Evolutionary conservation across 225 moss, liverwort and hornwort genomes (phyloP).

Genomic region (Antitrichia curtipendula): DNA sequence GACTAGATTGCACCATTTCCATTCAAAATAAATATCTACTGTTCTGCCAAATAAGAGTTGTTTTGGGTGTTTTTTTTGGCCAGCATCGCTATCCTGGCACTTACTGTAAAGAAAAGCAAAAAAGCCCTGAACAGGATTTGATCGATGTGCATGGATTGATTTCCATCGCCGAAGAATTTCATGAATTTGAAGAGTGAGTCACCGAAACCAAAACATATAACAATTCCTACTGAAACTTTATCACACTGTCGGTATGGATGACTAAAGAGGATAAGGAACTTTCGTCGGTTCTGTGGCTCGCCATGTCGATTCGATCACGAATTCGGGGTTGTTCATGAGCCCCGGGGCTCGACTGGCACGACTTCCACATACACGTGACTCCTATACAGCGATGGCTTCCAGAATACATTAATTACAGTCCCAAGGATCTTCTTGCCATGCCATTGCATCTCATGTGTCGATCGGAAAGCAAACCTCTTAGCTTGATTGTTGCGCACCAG

Average conservation of each 20-base stretch:
- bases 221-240: background rate
- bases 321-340: background rate
- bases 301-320: background rate
- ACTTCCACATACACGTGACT: background rate
- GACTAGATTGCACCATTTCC: background rate
- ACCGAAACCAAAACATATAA: background rate
- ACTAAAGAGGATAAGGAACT: background rate
- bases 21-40: background rate
- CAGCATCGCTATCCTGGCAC: too few species aligned
- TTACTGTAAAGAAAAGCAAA: background rate
- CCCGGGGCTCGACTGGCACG: background rate
- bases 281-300: background rate
- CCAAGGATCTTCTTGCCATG: too few species aligned
- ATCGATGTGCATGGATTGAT: background rate
- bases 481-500: background rate
- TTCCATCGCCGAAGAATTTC: background rate
- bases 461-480: background rate
- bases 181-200: background rate
- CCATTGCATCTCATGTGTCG: too few species aligned
- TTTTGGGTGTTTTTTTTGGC: too few species aligned
- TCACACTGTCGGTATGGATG: background rate
- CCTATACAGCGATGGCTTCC: too few species aligned
- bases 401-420: too few species aligned
- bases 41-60: background rate
- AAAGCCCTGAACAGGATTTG: background rate